Base-by-base conservation (phyloP, 116 monocot species). In the Zostera marina region DNA sequence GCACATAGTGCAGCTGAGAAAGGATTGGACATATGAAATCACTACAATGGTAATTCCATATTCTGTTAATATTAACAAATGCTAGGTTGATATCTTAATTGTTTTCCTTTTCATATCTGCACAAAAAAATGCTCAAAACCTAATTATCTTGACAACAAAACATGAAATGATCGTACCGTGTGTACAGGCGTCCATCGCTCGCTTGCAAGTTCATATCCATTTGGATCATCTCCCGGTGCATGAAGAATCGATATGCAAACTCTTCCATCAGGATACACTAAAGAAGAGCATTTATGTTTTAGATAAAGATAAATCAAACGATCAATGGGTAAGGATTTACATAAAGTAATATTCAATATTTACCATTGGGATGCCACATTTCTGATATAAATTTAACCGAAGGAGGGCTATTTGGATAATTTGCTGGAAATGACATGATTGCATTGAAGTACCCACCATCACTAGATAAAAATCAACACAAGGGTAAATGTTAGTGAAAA, bases 211-310 rank as follows among this genome's bases (percentile, higher is more conserved):
- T 87, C 86, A 61, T 87, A 87, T 14, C 86, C 86, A 73, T 78
- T 73, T 17, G 86, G 86, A 52, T 87, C 86, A 16, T 87, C 86
- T 3, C 86, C 86, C 45, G 79, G 81, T 57, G 77, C 75, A 73
- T 87, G 81, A 68, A 87, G 86, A 60, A 87, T 87, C 53, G 86
- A 87, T 67, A 81, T 87, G 73, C 86, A 87, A 59, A 87, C 86
- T 19, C 79, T 72, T 9, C 86, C 86, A 71, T 87, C 86, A 24
- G 76, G 73, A 52, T 87, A 87, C 66, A 85, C 85, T 85, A 54
- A 8, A 13, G 32, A 5, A 0, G 32, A 3, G 32, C 5, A 5
- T 32, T 2, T 32, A 5, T 32, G 32, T 32, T 32, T 56, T 9
- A 15, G 38, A 15, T 22, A 4, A 56, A 56, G 8, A 56, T n/a